phyloP scores from a whole-genome alignment of 1,284 basidiomycete species.

The Sanghuangporus weigelae region DNA sequence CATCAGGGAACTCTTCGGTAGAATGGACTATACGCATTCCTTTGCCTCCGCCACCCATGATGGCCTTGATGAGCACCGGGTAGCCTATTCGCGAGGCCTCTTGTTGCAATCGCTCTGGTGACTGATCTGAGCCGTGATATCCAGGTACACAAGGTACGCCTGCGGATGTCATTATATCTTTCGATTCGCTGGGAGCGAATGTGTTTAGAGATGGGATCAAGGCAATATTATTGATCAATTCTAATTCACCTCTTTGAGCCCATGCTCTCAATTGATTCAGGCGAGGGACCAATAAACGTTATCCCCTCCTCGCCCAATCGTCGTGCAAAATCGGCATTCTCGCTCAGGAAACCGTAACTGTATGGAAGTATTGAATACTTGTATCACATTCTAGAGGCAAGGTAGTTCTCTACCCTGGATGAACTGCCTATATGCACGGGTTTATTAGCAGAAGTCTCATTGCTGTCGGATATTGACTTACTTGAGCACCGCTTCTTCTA shows the following conservation, averaged over 20 bases:
- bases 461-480: slow-evolving; percentile 28
- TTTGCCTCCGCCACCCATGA: slow-evolving; percentile 95
- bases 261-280: slow-evolving; percentile 91
- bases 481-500: slow-evolving; percentile 76
- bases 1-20: slow-evolving; percentile 64
- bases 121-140: slow-evolving; percentile 78
- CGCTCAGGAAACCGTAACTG: slow-evolving; percentile 89
- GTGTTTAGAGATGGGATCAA: slow-evolving; percentile 5
- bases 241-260: slow-evolving; percentile 73
- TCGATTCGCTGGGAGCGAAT: slow-evolving; percentile 56
- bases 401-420: slow-evolving; percentile 56
- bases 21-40: slow-evolving; percentile 89
- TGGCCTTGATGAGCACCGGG: slow-evolving; percentile 92
- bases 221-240: background rate
- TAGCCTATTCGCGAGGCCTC: slow-evolving; percentile 81
- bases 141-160: slow-evolving; percentile 93
- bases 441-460: background rate
- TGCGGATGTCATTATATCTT: slow-evolving; percentile 90
- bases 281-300: slow-evolving; percentile 93
- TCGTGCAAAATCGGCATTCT: slow-evolving; percentile 88
- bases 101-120: slow-evolving; percentile 53
- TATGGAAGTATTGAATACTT: background rate
- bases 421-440: slow-evolving; percentile 52
- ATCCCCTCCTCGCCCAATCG: slow-evolving; percentile 85
- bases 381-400: background rate